These are phyloP conservation scores for Yarrowia bubula DNA, from an alignment of 805 yeast species.

Conservation along the genomic window DNA sequence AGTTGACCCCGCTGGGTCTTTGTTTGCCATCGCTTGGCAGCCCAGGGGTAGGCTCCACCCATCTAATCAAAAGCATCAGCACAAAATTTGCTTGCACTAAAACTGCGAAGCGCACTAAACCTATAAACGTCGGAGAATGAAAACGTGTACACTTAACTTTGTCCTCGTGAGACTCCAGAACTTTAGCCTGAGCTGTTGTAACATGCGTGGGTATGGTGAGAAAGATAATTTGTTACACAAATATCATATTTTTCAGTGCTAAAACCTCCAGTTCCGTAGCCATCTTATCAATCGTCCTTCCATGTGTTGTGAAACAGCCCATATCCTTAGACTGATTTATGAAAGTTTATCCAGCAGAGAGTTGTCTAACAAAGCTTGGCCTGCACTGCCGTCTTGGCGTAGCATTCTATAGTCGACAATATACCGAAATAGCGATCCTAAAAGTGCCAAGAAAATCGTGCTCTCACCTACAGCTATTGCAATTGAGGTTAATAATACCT, in stretches of 20 bases:
- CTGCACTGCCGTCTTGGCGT: conserved; percentile 12
- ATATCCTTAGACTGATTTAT: background rate
- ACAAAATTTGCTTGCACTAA: background rate
- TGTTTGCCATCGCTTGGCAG: too few relatives aligned
- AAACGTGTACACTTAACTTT: background rate
- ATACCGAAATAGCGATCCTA: too few relatives aligned
- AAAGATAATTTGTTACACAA: too few relatives aligned
- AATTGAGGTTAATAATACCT: too few relatives aligned
- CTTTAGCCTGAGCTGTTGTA: too few relatives aligned
- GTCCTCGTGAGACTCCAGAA: background rate
- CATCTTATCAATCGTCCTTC: background rate
- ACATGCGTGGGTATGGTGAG: too few relatives aligned
- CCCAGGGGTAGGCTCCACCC: background rate
- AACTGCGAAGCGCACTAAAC: background rate
- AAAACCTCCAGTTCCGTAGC: too few relatives aligned
- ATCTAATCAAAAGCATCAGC: conserved; percentile 12
- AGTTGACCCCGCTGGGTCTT: too few relatives aligned
- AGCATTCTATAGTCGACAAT: too few relatives aligned
- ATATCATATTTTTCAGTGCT: too few relatives aligned
- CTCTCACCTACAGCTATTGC: too few relatives aligned
- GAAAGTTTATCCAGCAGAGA: background rate
- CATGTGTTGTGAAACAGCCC: background rate
- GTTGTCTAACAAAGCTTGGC: background rate
- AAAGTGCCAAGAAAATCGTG: too few relatives aligned
- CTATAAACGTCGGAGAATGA: background rate